Conservation (phyloP, 2,329 filamentous ascomycete species). For the Torrubiellomyces zombiae region DNA sequence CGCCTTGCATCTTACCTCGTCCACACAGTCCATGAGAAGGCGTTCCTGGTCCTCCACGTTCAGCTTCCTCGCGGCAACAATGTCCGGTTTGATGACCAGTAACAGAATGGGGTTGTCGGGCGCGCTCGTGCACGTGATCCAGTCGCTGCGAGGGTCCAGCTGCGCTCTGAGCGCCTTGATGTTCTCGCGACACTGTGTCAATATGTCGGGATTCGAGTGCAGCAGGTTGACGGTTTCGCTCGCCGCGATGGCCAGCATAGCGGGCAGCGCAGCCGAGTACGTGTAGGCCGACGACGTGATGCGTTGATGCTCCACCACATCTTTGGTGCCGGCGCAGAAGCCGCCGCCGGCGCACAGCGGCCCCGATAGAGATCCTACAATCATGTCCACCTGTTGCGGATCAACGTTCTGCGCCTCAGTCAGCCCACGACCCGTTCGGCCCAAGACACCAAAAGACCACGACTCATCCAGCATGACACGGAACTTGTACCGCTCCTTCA, state of each 20-base stretch:
- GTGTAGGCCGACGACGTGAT: conserved; percentile 87
- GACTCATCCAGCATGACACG: conserved; percentile 94
- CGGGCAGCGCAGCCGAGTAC: conserved; percentile 85
- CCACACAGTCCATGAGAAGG: conserved; percentile 79
- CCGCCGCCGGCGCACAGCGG: conserved; percentile 84
- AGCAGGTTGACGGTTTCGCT: conserved; percentile 79
- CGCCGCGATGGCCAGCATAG: conserved; percentile 86
- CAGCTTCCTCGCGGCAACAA: conserved; percentile 54
- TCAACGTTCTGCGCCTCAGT: conserved; percentile 97
- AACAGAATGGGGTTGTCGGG: conserved; percentile 79
- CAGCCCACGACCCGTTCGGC: conserved; percentile 75
- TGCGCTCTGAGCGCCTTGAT: conserved; percentile 73
- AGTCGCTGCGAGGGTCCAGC: conserved; percentile 84
- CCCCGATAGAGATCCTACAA: conserved; percentile 80
- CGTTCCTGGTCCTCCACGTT: conserved; percentile 64
- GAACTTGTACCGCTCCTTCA: conserved; percentile 96
- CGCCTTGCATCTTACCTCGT: conserved; percentile 53
- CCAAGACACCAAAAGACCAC: conserved; percentile 90
- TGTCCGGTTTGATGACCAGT: conserved; percentile 66
- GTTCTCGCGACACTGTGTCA: conserved; percentile 67
- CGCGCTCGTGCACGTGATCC: conserved; percentile 68
- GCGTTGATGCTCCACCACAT: conserved; percentile 91
- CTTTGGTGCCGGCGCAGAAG: conserved; percentile 82
- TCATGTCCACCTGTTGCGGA: conserved; percentile 87
- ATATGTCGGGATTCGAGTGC: conserved; percentile 71